A percentile compares a stretch with the other conserved stretches of the same genome.
Evolutionary conservation across 2,329 filamentous ascomycete genomes (phyloP).

Genomic region (Ramularia endophylla): DNA sequence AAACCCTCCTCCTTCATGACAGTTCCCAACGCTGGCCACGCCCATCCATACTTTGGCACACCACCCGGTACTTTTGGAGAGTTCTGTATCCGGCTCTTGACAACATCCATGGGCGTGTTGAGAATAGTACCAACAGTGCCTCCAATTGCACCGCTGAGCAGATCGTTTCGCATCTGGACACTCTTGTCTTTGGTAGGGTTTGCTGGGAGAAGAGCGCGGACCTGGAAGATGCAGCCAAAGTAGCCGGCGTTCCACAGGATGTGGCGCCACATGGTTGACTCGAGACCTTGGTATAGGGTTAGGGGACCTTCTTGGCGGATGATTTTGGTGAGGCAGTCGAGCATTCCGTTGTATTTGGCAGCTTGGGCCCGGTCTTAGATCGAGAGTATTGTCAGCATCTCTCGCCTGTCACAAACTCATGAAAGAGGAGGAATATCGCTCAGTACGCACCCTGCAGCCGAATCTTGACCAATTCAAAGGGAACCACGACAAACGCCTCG

Average conservation of each 20-base stretch:
- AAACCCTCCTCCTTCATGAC: constrained; percentile 94
- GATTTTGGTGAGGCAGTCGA: constrained; percentile 77
- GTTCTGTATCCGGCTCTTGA: constrained; percentile 98
- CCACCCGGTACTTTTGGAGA: constrained; percentile 74
- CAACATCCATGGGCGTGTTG: constrained; percentile 95
- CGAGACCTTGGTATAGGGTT: constrained; percentile 92
- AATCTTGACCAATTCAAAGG: constrained; percentile 98
- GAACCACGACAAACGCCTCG: constrained; percentile 93
- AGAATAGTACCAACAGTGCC: constrained; percentile 86
- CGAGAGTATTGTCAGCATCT: constrained; percentile 6
- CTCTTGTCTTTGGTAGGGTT: constrained; percentile 65
- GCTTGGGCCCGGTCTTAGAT: constrained; percentile 74
- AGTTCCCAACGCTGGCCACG: constrained; percentile 77
- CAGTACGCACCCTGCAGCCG: constrained; percentile 59
- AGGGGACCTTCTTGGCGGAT: constrained; percentile 75
- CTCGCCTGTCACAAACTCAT: neutral
- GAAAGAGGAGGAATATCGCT: neutral
- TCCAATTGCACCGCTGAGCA: constrained; percentile 79
- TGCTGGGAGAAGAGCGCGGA: constrained; percentile 74
- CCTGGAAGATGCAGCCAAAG: constrained; percentile 98
- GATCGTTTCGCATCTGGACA: constrained; percentile 76
- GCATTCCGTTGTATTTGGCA: constrained; percentile 75
- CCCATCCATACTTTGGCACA: constrained; percentile 97
- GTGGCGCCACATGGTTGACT: constrained; percentile 95
- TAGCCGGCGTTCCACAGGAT: constrained; percentile 91